phyloP scores from a whole-genome alignment of 2,329 filamentous ascomycete species.

The Aspergillus sp. region DNA sequence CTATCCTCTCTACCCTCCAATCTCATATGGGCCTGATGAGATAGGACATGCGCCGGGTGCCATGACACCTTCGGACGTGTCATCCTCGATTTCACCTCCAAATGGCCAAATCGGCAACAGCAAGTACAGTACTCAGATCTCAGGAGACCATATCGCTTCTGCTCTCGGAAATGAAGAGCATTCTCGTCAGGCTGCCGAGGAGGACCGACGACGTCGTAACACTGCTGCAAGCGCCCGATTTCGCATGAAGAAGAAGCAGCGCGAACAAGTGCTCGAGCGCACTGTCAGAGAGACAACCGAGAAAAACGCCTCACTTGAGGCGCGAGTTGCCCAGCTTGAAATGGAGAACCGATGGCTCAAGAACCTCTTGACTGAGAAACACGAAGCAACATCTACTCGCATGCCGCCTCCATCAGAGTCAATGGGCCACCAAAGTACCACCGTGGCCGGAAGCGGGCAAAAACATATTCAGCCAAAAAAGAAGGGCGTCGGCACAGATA shows the following conservation, averaged over 20 bases:
- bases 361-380: conserved; percentile 79
- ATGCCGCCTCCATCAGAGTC: conserved; percentile 25
- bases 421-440: conserved; percentile 22
- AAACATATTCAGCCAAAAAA: conserved; percentile 42
- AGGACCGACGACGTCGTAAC: conserved; percentile 86
- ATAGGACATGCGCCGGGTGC: conserved; percentile 35
- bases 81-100: conserved; percentile 43
- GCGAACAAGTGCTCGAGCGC: conserved; percentile 80
- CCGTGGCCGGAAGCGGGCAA: conserved; percentile 26
- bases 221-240: conserved; percentile 86
- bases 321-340: conserved; percentile 73
- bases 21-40: conserved; percentile 38
- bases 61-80: conserved; percentile 43
- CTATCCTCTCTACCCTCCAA: conserved; percentile 39
- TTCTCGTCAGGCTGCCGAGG: conserved; percentile 73
- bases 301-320: conserved; percentile 72
- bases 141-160: conserved; percentile 42
- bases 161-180: conserved; percentile 66
- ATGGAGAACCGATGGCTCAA: conserved; percentile 82
- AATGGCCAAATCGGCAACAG: conserved; percentile 41
- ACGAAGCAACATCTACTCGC: conserved; percentile 44
- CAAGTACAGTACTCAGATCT: conserved; percentile 41
- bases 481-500: conserved; percentile 38
- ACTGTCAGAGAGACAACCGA: conserved; percentile 81
- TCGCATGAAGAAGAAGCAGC: conserved; percentile 94